Evolutionary conservation across 345 rosid species (phyloP), one percentile per base, ranked within the genome.

Genomic region (Arabis hirsuta): DNA sequence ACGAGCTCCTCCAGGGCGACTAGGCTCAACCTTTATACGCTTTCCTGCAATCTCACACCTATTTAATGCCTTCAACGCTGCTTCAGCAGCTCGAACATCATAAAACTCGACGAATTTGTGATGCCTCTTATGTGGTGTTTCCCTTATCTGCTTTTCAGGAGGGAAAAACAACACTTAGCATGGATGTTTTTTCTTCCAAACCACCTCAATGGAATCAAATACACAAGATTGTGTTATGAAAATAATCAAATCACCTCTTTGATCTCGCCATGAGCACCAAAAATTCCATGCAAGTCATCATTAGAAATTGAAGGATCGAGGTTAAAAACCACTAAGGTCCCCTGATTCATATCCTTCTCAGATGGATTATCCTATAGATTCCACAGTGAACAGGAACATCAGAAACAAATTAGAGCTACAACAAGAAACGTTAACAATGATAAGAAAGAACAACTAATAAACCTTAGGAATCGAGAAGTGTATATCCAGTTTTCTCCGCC

Each of bases 401-500:
- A 65, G 6, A 29, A 57, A 51, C 34, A 67, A 38, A 56, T 38
- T 12, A 57, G 12, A 67, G 26, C 34, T 26, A 53, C 31, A 56
- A 52, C 52, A 16, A 51, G 53, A 72, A 45, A n/a, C 4, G 1
- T 11, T 39, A 48, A 69, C 27, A 43, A 2, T 24, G n/a, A 14
- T 14, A 57, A 65, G 27, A 65, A 14, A 43, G 38, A 65, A 34
- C 3, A 42, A 62, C 10, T 4, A 1, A 26, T 48, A 24, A 54
- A 87, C 96, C 96, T 89, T 89, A 6, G 96, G 96, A 78, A 89
- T 89, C n/a, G 96, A 89, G 80, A 87, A 89, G 71, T 89, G 96
- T 73, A 89, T 89, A 83, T 89, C 96, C 67, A 89, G 81, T 62
- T 89, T 89, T 62, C 96, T 87, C 55, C 92, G 83, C n/a, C 96